A percentile compares a stretch with the other conserved stretches of the same genome.
Evolutionary conservation across 495 filamentous ascomycete genomes (phyloP).

Genomic region (Symbiotaphrina buchneri): DNA sequence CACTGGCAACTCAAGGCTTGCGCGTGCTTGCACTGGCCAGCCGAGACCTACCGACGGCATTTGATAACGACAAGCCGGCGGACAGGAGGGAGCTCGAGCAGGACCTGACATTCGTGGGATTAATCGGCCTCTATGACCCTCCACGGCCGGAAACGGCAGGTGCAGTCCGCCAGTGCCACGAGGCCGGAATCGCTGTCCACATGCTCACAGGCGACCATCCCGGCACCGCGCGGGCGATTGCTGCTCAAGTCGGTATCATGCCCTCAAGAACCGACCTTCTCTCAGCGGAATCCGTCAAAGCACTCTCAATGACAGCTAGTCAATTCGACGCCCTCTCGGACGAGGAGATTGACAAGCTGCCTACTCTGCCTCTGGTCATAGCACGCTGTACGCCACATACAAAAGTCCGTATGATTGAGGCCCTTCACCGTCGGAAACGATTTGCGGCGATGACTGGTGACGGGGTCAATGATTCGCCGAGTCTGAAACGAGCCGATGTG

Average conservation of each 20-base stretch:
- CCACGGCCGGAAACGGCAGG: slow-evolving; percentile 44
- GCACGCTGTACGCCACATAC: slow-evolving; percentile 43
- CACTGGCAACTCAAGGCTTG: slow-evolving; percentile 53
- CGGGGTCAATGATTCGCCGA: slow-evolving; percentile 72
- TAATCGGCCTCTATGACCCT: slow-evolving; percentile 57
- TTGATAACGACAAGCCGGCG: slow-evolving; percentile 11
- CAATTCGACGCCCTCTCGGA: slow-evolving; percentile 40
- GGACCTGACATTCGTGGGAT: slow-evolving; percentile 36
- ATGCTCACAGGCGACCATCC: slow-evolving; percentile 69
- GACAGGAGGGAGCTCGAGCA: slow-evolving; percentile 24
- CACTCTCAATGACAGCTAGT: slow-evolving; percentile 36
- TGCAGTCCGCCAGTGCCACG: slow-evolving; percentile 33
- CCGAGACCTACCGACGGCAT: not conserved
- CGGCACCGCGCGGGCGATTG: slow-evolving; percentile 54
- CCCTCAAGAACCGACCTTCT: slow-evolving; percentile 30
- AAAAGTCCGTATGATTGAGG: slow-evolving; percentile 46
- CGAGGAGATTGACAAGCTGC: slow-evolving; percentile 30
- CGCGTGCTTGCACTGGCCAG: slow-evolving; percentile 53
- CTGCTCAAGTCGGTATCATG: slow-evolving; percentile 53
- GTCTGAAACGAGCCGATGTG: slow-evolving; percentile 59
- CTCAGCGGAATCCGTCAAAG: slow-evolving; percentile 24
- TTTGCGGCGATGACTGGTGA: slow-evolving; percentile 60
- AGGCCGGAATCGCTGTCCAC: slow-evolving; percentile 53
- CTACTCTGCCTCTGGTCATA: slow-evolving; percentile 37
- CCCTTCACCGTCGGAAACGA: slow-evolving; percentile 33